Evolutionary conservation across 2,329 filamentous ascomycete genomes (phyloP), one percentile per base, ranked within the genome.

Genomic region (Monilinia fructicola): DNA sequence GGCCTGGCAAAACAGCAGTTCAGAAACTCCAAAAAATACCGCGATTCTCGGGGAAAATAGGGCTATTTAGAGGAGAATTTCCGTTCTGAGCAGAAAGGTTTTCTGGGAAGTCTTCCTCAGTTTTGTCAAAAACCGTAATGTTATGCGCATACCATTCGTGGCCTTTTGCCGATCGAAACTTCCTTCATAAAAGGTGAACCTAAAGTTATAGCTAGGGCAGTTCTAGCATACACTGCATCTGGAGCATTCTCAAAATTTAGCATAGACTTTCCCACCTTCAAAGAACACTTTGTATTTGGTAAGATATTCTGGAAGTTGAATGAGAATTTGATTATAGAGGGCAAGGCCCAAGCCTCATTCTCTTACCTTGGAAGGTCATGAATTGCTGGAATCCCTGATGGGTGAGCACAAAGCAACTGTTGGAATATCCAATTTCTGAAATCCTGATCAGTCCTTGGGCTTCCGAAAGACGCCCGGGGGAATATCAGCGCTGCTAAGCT

Each of bases 151-250:
- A 35, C 31, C 31, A 35, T 35, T 35, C 31, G 5, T 35, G 38
- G 42, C 18, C 12, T 28, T 18, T 18, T 59, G 2, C 38, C 14
- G 4, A 44, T 42, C 7, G 55, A 44, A 5, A 44, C 18, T 14
- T 64, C 54, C 23, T 6, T 38, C 0, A n/a, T 38, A 14, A 54
- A 64, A 18, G 26, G 54, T 21, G 60, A 64, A 28, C 38, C 26
- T 12, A 54, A 54, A 11, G 9, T 64, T 4, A 46, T 10, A n/a
- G 50, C 60, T 42, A 53, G 16, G 9, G 48, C 35, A 31, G 9
- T 40, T n/a, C 35, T 64, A 16, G 61, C 38, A n/a, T 64, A 48
- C 40, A 64, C 61, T 28, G 38, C 26, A 5, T 6, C 16, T 44
- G 61, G 52, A 44, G 50, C 26, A 2, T 64, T 55, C n/a, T 46